A percentile compares a stretch with the other conserved stretches of the same genome.
Evolutionary conservation across 371 early-diverging fungal genomes (phyloP).

Genomic region (Gilbertella persicaria): DNA sequence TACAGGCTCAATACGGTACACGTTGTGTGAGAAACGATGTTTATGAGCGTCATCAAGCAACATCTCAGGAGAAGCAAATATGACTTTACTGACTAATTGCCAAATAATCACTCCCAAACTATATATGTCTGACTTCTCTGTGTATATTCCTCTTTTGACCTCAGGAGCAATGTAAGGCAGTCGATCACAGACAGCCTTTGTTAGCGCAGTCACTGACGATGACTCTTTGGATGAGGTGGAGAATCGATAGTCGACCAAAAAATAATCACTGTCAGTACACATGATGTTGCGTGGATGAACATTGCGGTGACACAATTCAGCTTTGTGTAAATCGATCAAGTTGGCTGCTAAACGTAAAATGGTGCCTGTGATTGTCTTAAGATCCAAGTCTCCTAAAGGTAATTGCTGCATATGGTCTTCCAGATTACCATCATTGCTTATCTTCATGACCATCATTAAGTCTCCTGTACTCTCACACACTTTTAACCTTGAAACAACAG

Average conservation of each 20-base stretch:
- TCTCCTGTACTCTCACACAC: slow-evolving; percentile 52
- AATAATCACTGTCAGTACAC: slow-evolving; percentile 50
- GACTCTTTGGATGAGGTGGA: slow-evolving; percentile 44
- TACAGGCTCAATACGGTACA: slow-evolving; percentile 44
- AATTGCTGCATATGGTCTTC: slow-evolving; percentile 50
- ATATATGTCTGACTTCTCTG: slow-evolving; percentile 51
- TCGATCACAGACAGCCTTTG: slow-evolving; percentile 49
- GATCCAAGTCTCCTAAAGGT: slow-evolving; percentile 46
- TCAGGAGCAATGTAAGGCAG: slow-evolving; percentile 54
- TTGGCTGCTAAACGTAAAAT: slow-evolving; percentile 42
- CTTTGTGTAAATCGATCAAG: slow-evolving; percentile 44
- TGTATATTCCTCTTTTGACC: slow-evolving; percentile 43
- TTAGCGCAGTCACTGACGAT: slow-evolving; percentile 42
- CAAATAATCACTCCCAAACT: slow-evolving; percentile 50
- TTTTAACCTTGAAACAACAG: slow-evolving; percentile 48
- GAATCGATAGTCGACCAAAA: slow-evolving; percentile 52
- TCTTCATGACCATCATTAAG: slow-evolving; percentile 55
- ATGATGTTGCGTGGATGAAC: slow-evolving; percentile 49
- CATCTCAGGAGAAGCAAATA: slow-evolving; percentile 50
- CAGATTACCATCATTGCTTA: slow-evolving; percentile 46
- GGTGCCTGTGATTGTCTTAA: slow-evolving; percentile 51
- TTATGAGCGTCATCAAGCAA: slow-evolving; percentile 26
- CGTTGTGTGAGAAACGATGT: slow-evolving; percentile 28
- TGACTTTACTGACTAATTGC: slow-evolving; percentile 53
- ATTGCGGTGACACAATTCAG: slow-evolving; percentile 48